Conservation (phyloP, 108 stramenopile species). For the Pseudonitzschia delicatissima region DNA sequence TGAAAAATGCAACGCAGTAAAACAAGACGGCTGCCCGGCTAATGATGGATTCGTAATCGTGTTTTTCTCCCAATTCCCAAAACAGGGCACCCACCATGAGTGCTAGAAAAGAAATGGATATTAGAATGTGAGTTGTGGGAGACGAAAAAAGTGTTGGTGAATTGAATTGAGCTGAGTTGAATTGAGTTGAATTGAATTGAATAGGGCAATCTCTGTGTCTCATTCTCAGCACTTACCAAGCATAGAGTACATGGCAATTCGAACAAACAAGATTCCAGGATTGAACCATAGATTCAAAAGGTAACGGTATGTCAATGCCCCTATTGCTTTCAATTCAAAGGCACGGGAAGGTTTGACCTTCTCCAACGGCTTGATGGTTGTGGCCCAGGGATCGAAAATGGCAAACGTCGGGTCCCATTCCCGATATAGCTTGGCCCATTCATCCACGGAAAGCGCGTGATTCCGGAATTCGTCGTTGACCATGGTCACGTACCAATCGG, state of each 20-base stretch:
- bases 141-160: too few relatives aligned
- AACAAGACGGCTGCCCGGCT: constrained; percentile 51
- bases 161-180: too few relatives aligned
- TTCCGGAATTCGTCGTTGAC: constrained; percentile 51
- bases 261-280: constrained; percentile 64
- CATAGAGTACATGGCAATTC: too few relatives aligned
- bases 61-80: too few relatives aligned
- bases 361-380: constrained; percentile 14
- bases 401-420: constrained; percentile 19
- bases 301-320: constrained; percentile 43
- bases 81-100: too few relatives aligned
- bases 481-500: constrained; percentile 55
- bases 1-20: constrained; percentile 64
- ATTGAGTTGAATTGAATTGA: constrained; percentile 38
- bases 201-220: too few relatives aligned
- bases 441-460: constrained; percentile 36
- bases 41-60: too few relatives aligned
- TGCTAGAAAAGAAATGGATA: too few relatives aligned
- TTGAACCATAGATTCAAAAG: constrained; percentile 51
- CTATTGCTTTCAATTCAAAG: not conserved
- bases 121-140: too few relatives aligned
- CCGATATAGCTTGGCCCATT: constrained; percentile 33
- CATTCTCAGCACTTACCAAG: too few relatives aligned
- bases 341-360: not conserved
- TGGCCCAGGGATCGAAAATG: too few relatives aligned